Percentiles rank a stretch among this genome's conserved stretches.
Evolutionary conservation across 345 rosid genomes (phyloP).

Genomic region (Geranium rotundifolium): DNA sequence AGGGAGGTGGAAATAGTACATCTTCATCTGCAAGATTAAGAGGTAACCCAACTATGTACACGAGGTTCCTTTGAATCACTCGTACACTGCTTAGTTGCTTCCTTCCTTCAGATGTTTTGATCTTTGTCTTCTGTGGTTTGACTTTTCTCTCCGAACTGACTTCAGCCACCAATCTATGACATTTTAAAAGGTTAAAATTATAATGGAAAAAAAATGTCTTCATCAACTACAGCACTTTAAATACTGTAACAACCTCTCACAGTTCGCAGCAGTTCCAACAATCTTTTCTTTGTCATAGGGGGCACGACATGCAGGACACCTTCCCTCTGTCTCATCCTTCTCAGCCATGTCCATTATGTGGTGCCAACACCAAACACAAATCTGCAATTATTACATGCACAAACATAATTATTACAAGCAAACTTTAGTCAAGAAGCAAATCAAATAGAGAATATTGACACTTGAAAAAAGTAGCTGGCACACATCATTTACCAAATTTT

Average conservation of each 20-base stretch:
- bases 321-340: constrained; percentile 75
- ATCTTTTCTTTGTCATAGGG: constrained; percentile 90
- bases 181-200: not conserved
- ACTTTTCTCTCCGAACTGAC: constrained; percentile 46
- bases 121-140: constrained; percentile 57
- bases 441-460: too few relatives aligned
- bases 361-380: constrained; percentile 99
- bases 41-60: constrained; percentile 85
- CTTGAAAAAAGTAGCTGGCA: too few relatives aligned
- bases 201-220: not conserved
- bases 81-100: constrained; percentile 75
- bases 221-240: not conserved
- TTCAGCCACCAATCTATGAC: constrained; percentile 56
- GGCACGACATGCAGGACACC: constrained; percentile 85
- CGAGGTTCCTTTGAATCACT: constrained; percentile 78
- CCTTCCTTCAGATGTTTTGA: constrained; percentile 57
- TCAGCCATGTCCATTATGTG: constrained; percentile 94
- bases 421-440: constrained; percentile 1
- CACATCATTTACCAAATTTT: too few relatives aligned
- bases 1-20: constrained; percentile 23
- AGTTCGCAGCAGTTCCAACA: constrained; percentile 61
- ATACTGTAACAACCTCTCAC: constrained; percentile 44
- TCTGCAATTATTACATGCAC: constrained; percentile 24
- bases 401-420: not conserved
- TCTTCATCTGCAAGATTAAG: constrained; percentile 84